phyloP scores from a whole-genome alignment of 2,329 filamentous ascomycete species.

The Pseudogymnoascus sp. region DNA sequence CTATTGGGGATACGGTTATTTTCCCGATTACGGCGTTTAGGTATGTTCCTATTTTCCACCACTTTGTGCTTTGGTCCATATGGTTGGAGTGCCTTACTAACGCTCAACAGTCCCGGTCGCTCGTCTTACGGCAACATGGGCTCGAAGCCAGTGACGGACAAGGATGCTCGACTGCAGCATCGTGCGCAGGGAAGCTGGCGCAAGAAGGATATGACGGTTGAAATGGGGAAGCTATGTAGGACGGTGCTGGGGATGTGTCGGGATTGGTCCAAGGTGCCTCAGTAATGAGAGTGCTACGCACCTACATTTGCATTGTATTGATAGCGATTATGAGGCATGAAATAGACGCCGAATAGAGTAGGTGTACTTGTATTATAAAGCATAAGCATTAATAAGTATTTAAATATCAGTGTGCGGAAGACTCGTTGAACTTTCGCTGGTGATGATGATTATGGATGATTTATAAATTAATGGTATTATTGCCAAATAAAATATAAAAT shows the following conservation, averaged over 20 bases:
- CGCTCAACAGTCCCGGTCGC: conserved; percentile 20
- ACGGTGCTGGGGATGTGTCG: conserved; percentile 26
- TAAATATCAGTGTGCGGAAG: conserved; percentile 37
- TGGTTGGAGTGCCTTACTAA: neutral
- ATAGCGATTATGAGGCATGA: neutral
- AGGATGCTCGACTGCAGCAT: conserved; percentile 24
- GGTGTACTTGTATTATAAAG: conserved; percentile 19
- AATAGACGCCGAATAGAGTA: conserved; percentile 16
- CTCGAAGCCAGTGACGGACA: conserved; percentile 25
- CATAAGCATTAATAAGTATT: conserved; percentile 41
- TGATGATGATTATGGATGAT: neutral
- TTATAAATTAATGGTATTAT: neutral
- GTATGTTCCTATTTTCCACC: conserved; percentile 14
- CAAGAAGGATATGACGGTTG: conserved; percentile 21
- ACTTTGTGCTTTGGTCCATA: neutral
- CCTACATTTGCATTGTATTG: neutral
- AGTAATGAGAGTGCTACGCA: conserved; percentile 27
- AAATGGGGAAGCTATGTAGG: conserved; percentile 28
- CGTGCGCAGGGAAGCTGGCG: conserved; percentile 28
- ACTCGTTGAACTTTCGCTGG: neutral
- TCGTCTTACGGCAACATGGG: conserved; percentile 27
- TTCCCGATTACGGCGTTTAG: conserved; percentile 30
- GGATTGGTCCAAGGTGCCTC: conserved; percentile 26
- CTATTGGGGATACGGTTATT: conserved; percentile 27
- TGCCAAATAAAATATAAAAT: neutral